phyloP scores from a whole-genome alignment of 1,284 basidiomycete genomes.

The Trichosporon asahii region DNA sequence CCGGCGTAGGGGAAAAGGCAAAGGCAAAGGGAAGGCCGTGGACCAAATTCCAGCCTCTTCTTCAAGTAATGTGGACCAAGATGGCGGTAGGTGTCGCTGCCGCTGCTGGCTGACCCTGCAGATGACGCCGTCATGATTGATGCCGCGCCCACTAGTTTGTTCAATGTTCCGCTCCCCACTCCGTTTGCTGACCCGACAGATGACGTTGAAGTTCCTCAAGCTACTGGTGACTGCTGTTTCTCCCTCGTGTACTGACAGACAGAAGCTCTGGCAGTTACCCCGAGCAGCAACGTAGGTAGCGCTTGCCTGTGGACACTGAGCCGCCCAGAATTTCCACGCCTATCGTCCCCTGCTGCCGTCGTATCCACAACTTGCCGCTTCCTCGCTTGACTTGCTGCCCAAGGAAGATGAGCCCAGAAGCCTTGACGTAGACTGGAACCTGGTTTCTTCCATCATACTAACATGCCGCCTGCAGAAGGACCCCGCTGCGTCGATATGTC shows the following conservation, averaged over 20 bases:
- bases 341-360: slow-evolving; percentile 37
- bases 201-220: not conserved
- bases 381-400: not conserved
- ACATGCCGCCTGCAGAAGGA: slow-evolving; percentile 34
- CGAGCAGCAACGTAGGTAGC: slow-evolving; percentile 9
- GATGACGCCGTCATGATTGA: slow-evolving; percentile 13
- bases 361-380: slow-evolving; percentile 37
- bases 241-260: not conserved
- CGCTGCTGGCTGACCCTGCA: not conserved
- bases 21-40: not conserved
- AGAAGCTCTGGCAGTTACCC: not conserved
- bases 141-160: not conserved
- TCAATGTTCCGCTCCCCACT: not conserved
- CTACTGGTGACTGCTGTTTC: not conserved
- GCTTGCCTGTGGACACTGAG: slow-evolving; percentile 7
- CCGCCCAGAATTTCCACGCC: slow-evolving; percentile 14
- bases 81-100: not conserved
- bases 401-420: not conserved
- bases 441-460: slow-evolving; percentile 41
- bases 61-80: not conserved
- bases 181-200: not conserved
- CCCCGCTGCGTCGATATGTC: slow-evolving; percentile 31
- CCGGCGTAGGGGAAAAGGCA: not conserved
- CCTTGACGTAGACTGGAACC: slow-evolving; percentile 26
- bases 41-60: not conserved